These are phyloP conservation scores for Melampsora allii-populina DNA, from an alignment of 1,284 basidiomycete species.

Conservation along the genomic window DNA sequence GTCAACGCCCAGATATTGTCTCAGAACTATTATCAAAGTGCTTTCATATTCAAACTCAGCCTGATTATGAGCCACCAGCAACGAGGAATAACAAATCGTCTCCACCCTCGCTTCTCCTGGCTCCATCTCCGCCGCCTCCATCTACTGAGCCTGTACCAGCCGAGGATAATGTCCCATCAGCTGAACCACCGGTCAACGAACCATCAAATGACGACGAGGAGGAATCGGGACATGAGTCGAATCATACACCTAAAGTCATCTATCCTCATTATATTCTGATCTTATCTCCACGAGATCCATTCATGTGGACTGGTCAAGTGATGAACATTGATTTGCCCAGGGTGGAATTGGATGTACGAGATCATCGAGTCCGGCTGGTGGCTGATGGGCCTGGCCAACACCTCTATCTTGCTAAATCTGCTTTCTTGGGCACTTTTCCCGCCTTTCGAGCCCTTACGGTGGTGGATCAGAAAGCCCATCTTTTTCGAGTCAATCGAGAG, in stretches of 20 bases:
- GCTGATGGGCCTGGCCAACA: constrained; percentile 53
- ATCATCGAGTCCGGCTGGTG: constrained; percentile 62
- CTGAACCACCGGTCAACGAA: neutral
- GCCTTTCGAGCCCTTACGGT: constrained; percentile 52
- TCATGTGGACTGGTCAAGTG: constrained; percentile 86
- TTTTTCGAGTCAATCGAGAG: constrained; percentile 83
- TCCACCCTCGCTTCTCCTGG: constrained; percentile 58
- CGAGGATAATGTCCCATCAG: neutral
- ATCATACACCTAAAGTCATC: constrained; percentile 47
- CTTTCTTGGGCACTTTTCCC: constrained; percentile 44
- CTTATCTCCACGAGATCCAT: constrained; percentile 78
- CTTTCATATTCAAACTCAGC: constrained; percentile 59
- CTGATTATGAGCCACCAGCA: constrained; percentile 36
- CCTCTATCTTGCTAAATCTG: constrained; percentile 44
- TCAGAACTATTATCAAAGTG: constrained; percentile 75
- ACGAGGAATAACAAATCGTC: constrained; percentile 61
- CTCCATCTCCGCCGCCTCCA: constrained; percentile 21
- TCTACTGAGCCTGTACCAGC: constrained; percentile 9
- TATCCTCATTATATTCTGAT: constrained; percentile 71
- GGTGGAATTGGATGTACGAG: constrained; percentile 64
- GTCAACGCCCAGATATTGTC: constrained; percentile 75
- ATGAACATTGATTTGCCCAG: constrained; percentile 61
- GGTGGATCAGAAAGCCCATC: constrained; percentile 83
- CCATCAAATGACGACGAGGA: constrained; percentile 17
- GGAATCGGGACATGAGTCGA: constrained; percentile 53